Base-by-base conservation (phyloP, 495 filamentous ascomycete species). In the Xylaria acuta region DNA sequence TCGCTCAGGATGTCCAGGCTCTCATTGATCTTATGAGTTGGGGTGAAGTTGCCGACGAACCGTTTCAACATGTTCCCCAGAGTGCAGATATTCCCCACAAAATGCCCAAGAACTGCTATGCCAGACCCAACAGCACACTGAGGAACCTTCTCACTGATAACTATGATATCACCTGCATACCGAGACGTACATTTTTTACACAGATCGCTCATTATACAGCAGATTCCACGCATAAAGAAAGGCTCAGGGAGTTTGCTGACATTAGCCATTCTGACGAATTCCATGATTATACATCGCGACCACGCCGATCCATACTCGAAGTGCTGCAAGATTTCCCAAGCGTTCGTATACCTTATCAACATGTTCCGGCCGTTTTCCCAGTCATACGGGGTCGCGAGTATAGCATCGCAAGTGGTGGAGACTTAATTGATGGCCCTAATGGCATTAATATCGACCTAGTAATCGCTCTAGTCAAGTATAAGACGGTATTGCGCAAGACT, bases 251-350 rank as follows among this genome's bases (percentile, higher is more conserved):
- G 73, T 97, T 99, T 73, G 90, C 90, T 0, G 86, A 91, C 67
- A 88, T 92, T 0, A 86, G 91, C 22, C 92, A 91, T 77, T 86
- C 93, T 12, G 94, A 98, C 75, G 97, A 99, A 72, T 89, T 97
- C 22, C 97, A 92, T 83, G 97, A 99, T 78, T 99, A 98, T 79
- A 95, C 95, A 1, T 94, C 94, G 5, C 92, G 97, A 8, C 95
- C 96, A 8, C 90, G 96, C 59, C 90, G 96, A 53, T 95, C 91
- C 72, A 97, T 98, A 74, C 80, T 99, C 9, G 96, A 99, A 78
- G 90, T 97, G 1, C 84, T 99, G 32, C 89, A 94, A 56, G 96
- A 99, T 72, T 98, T 99, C 77, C 86, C 92, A 62, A 89, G 88
- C 7, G 92, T 98, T 58, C 89, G 89, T 69, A 90, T 99, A 5